Evolutionary conservation across 352 stramenopile genomes (phyloP), one percentile per base, ranked within the genome.

Genomic region (Phytophthora idaei): DNA sequence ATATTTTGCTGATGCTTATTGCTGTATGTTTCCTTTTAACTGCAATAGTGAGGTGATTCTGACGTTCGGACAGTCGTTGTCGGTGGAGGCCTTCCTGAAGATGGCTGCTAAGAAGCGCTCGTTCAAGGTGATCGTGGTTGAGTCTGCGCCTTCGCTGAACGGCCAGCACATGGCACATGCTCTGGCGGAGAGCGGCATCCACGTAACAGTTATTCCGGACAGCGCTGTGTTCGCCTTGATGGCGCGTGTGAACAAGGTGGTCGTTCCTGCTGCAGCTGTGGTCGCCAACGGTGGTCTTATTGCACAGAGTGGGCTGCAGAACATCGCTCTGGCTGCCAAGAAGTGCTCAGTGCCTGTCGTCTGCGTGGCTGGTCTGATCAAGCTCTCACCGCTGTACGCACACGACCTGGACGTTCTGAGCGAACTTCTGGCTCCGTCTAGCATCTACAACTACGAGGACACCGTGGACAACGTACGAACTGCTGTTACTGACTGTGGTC

Each of bases 231-330:
- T 98, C 71, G 97, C 96, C 12, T 95, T 99, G 68, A 99, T 99
- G 97, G 94, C 96, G 17, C 90, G 97, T 27, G 96, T 99, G 34
- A 99, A 99, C 84, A 99, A 99, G 77, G 92, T 98, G 12, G 87
- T 98, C 46, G 80, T 99, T n/a, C 91, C 94, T 6, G 95, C 97
- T 3, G 92, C 97, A 41, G 97, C 97, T 9, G 95, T 99, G 28
- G 88, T 99, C 48, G 97, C 97, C 8, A 99, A 99, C 71, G 97
- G 97, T 34, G 97, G 97, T 5, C 77, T 99, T 5, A 98, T 99
- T 67, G 94, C 94, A 6, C 84, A 97, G 42, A 97, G 90, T 44
- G 97, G 97, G 3, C 95, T 93, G 44, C 95, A 99, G 62, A 97
- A 99, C 70, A 97, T 99, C 27, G 93, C 94, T 27, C 81, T 99